Base-by-base conservation (phyloP, 192 early-diverging fungal genomes). In the Jimgerdemannia flammicorona region DNA sequence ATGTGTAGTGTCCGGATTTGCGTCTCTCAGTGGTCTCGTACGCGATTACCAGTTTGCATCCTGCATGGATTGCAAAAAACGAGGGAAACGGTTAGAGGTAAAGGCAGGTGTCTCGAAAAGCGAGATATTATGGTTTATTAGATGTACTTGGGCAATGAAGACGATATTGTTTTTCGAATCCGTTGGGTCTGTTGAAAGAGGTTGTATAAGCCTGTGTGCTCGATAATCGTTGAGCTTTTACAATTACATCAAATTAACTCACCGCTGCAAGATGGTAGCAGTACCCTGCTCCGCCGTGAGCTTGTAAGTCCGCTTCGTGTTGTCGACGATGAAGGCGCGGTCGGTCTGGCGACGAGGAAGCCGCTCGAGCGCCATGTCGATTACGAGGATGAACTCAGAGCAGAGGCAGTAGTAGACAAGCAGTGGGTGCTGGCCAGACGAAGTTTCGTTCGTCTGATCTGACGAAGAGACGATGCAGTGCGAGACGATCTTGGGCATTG, bases 351-450 rank as follows among this genome's bases (percentile, higher is more conserved):
- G 79, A 71, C 78, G 66, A 64, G 88, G 88, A 68, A 89, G 69
- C 70, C 81, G 77, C 49, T 77, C 80, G 39, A 89, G 71, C 43
- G 84, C 83, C 6, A 77, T 78, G 74, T 87, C 86, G 74, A 89
- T 89, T 4, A 87, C 88, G 7, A 89, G 79, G 74, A 89, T 79
- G 75, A 89, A 89, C 75, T 89, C 88, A 66, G 85, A 87, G 71
- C 88, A 89, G 18, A 87, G 74, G 69, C 88, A 89, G 54, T 89
- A 89, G 70, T 89, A 89, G 9, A 86, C 85, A 69, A 87, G 86
- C 49, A 89, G 68, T 3, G 19, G 41, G 18, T 84, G 80, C 54
- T 79, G 81, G 49, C 49, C 49, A 6, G 49, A 59, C 49, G 29
- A 29, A 42, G 74, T 75, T 42, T 79, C 75, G 41, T 79, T 79